phyloP scores from a whole-genome alignment of 1,139 yeast species.

The Pneumocystis murina region DNA sequence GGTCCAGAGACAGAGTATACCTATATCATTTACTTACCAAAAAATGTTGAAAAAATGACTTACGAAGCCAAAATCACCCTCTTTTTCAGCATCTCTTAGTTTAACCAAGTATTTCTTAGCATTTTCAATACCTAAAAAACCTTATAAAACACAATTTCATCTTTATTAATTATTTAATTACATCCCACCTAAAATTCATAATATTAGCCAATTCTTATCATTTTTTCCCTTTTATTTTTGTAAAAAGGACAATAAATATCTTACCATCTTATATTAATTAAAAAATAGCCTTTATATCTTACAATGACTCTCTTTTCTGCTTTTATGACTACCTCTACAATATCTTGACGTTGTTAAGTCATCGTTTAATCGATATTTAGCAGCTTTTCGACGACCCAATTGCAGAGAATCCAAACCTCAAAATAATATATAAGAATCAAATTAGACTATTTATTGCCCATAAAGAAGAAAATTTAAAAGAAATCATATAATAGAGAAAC shows the following conservation, averaged over 20 bases:
- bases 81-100: conserved; percentile 41
- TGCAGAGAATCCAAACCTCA: not conserved
- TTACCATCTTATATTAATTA: not conserved
- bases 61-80: conserved; percentile 49
- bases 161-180: not conserved
- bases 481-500: not conserved
- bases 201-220: not conserved
- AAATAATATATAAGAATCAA: not conserved
- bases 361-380: not conserved
- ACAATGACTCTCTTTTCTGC: not conserved
- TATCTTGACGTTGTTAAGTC: not conserved
- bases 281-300: not conserved
- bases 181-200: not conserved
- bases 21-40: not conserved
- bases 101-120: conserved; percentile 90
- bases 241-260: not conserved
- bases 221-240: not conserved
- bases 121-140: conserved; percentile 94
- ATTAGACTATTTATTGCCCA: not conserved
- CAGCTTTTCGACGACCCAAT: not conserved
- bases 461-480: not conserved
- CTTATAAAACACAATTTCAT: not conserved
- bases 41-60: conserved; percentile 20
- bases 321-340: not conserved
- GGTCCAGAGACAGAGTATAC: conserved; percentile 12